A percentile compares a stretch with the other conserved stretches of the same genome.
phyloP scores from a whole-genome alignment of 768 basidiomycete genomes.

The Mycena maculata region DNA sequence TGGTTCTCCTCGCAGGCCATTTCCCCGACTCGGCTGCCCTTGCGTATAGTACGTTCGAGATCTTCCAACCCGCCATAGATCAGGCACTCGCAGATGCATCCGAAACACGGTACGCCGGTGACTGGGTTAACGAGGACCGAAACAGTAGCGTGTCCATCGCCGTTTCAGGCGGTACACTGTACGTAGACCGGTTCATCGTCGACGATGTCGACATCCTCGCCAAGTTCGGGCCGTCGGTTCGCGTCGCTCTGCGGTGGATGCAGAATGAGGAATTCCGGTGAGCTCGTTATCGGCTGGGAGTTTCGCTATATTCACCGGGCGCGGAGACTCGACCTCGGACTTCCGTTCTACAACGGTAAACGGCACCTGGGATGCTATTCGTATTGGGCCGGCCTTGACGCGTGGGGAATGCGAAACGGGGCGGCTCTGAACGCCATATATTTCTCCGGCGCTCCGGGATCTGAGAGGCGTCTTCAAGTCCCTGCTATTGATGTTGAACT shows the following conservation, averaged over 20 bases:
- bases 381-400: slow-evolving; percentile 44
- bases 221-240: slow-evolving; percentile 32
- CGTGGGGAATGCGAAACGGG: slow-evolving; percentile 43
- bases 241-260: slow-evolving; percentile 39
- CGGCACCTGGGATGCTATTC: slow-evolving; percentile 46
- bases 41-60: slow-evolving; percentile 38
- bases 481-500: slow-evolving; percentile 26
- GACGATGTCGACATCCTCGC: slow-evolving; percentile 38
- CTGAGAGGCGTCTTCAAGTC: slow-evolving; percentile 17
- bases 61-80: slow-evolving; percentile 42
- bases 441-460: slow-evolving; percentile 30
- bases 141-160: slow-evolving; percentile 30
- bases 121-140: slow-evolving; percentile 35
- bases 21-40: slow-evolving; percentile 36
- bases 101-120: slow-evolving; percentile 33
- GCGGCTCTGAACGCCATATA: slow-evolving; percentile 41
- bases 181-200: slow-evolving; percentile 34
- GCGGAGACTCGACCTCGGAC: slow-evolving; percentile 42
- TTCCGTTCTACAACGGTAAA: slow-evolving; percentile 41
- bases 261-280: slow-evolving; percentile 46
- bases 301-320: not conserved
- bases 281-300: not conserved
- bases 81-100: slow-evolving; percentile 33
- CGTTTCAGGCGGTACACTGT: slow-evolving; percentile 40
- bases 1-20: slow-evolving; percentile 43